Evolutionary conservation across 441 rosid genomes (phyloP).

Genomic region (Pelargonium exstipulatum): DNA sequence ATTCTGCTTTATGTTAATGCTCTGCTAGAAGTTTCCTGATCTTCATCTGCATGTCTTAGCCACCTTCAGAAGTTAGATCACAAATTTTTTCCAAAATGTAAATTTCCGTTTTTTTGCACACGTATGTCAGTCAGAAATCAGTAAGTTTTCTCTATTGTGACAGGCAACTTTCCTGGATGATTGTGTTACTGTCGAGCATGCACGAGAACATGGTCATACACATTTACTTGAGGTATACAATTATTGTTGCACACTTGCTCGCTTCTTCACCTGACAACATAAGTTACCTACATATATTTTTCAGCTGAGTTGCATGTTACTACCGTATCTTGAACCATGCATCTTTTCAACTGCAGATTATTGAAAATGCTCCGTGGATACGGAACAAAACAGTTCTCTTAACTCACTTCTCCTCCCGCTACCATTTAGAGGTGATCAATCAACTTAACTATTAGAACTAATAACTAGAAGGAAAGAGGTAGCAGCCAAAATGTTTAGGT

Average conservation of each 20-base stretch:
- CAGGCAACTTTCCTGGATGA: slow-evolving; percentile 84
- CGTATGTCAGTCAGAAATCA: slow-evolving; percentile 2
- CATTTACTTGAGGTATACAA: slow-evolving; percentile 59
- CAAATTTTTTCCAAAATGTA: not conserved
- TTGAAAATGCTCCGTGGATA: slow-evolving; percentile 82
- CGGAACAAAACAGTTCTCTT: slow-evolving; percentile 63
- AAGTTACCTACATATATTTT: not conserved
- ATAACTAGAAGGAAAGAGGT: not conserved
- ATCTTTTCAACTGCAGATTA: slow-evolving; percentile 45
- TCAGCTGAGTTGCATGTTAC: slow-evolving; percentile 13
- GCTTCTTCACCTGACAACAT: not conserved
- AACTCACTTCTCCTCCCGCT: slow-evolving; percentile 91
- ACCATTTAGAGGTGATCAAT: slow-evolving; percentile 60
- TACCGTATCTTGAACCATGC: not conserved
- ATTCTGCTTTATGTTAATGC: not conserved
- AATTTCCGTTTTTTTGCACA: not conserved
- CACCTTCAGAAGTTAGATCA: not conserved
- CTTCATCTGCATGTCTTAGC: not conserved
- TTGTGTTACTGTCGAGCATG: slow-evolving; percentile 54
- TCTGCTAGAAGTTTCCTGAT: not conserved
- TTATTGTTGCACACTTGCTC: slow-evolving; percentile 19
- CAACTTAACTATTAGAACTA: not conserved
- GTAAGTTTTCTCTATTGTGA: slow-evolving; percentile 17
- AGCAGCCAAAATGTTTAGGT: not conserved
- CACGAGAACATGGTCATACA: slow-evolving; percentile 60